These are phyloP conservation scores for Parachlorella kessleri DNA, from an alignment of 139 green algal species.

Conservation along the genomic window DNA sequence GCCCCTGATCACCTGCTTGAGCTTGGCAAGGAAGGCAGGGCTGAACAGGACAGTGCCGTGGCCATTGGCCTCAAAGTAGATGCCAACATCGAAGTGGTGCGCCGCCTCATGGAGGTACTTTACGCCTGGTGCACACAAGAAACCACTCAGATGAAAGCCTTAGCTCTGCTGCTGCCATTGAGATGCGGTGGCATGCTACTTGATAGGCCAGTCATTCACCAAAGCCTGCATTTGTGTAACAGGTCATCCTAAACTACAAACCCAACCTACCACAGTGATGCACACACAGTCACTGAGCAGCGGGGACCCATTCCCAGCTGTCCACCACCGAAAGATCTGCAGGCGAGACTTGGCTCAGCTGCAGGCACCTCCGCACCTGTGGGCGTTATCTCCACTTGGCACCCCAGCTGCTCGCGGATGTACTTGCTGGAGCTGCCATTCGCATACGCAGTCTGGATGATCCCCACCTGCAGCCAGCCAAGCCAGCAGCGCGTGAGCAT, in stretches of 20 bases:
- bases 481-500: no score
- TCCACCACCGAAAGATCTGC: no score
- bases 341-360: no score
- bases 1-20: constrained; percentile 48
- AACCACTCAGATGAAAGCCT: background rate
- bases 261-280: constrained; percentile 4
- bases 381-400: constrained; percentile 30
- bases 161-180: constrained; percentile 41
- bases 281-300: no score
- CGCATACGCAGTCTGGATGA: constrained; percentile 98
- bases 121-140: constrained; percentile 62
- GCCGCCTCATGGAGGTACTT: constrained; percentile 92
- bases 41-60: constrained; percentile 96
- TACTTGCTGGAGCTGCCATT: constrained; percentile 90
- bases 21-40: constrained; percentile 43
- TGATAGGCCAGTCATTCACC: no score
- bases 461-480: constrained; percentile 63
- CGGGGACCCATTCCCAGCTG: no score
- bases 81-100: constrained; percentile 84
- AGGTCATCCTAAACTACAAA: background rate
- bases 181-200: no score
- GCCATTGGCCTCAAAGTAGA: constrained; percentile 99
- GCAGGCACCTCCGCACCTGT: no score
- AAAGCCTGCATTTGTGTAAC: background rate
- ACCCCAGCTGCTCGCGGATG: constrained; percentile 48